A percentile compares a stretch with the other conserved stretches of the same genome.
Conservation (phyloP, 345 rosid genomes). For the Xanthoceras sorbifolium region DNA sequence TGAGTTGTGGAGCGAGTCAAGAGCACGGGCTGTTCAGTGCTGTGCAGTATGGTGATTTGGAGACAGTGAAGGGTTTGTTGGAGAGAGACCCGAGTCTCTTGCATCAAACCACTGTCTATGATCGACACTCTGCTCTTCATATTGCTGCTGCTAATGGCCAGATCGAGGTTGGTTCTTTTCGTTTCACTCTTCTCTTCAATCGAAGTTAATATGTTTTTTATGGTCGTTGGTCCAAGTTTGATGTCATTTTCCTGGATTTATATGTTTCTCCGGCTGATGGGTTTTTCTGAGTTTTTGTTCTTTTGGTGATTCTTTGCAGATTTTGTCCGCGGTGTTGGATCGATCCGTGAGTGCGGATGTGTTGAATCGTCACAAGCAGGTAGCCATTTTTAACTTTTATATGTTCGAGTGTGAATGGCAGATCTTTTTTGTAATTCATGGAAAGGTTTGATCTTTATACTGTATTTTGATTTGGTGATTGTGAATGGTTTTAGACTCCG, state of each 20-base stretch:
- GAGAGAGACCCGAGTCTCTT: conserved; percentile 57
- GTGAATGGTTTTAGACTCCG: conserved; percentile 64
- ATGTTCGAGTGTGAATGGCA: neutral
- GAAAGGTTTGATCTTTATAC: neutral
- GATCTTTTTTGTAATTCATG: neutral
- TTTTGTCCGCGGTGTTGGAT: conserved; percentile 71
- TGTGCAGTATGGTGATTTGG: conserved; percentile 72
- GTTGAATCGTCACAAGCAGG: conserved; percentile 95
- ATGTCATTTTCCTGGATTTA: conserved; percentile 11
- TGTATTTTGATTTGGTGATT: conserved; percentile 18
- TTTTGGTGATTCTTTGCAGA: conserved; percentile 43
- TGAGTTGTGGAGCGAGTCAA: conserved; percentile 70
- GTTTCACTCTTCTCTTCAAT: neutral
- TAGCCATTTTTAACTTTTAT: conserved; percentile 15
- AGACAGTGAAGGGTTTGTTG: conserved; percentile 48
- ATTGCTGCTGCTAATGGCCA: conserved; percentile 97
- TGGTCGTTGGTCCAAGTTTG: neutral
- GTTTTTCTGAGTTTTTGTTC: conserved; percentile 6
- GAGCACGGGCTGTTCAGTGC: conserved; percentile 74
- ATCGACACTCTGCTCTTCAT: conserved; percentile 87
- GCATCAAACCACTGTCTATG: conserved; percentile 61
- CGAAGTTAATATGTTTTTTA: too few relatives aligned
- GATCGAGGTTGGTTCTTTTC: conserved; percentile 69
- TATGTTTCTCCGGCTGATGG: conserved; percentile 4
- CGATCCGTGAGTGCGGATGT: conserved; percentile 76